These are phyloP conservation scores for Farysia itapuensis DNA, from an alignment of 1,284 basidiomycete genomes.

Conservation along the genomic window DNA sequence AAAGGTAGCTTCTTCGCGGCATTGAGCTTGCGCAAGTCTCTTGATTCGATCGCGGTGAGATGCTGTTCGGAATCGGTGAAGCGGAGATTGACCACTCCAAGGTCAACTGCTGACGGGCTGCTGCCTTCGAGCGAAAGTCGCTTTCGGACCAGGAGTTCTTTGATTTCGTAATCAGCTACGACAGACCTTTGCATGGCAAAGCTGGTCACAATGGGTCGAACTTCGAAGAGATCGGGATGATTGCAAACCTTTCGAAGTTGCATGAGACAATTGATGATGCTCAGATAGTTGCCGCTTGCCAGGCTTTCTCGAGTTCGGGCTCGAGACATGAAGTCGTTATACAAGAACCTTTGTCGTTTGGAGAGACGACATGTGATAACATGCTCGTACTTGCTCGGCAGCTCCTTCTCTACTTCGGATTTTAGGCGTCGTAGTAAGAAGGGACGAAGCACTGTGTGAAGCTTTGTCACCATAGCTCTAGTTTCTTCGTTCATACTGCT, in stretches of 20 bases:
- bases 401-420: slow-evolving; percentile 90
- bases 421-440: slow-evolving; percentile 93
- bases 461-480: slow-evolving; percentile 79
- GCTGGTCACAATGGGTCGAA: slow-evolving; percentile 87
- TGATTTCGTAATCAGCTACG: slow-evolving; percentile 81
- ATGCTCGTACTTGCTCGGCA: slow-evolving; percentile 93
- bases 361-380: slow-evolving; percentile 87
- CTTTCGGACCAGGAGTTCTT: slow-evolving; percentile 79
- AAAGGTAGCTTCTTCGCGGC: slow-evolving; percentile 70
- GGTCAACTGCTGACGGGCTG: slow-evolving; percentile 65
- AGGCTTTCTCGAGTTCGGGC: slow-evolving; percentile 84
- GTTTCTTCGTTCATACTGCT: slow-evolving; percentile 79
- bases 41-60: slow-evolving; percentile 64
- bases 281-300: slow-evolving; percentile 76
- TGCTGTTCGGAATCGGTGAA: slow-evolving; percentile 65
- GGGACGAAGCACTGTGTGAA: slow-evolving; percentile 88
- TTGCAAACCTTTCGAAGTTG: slow-evolving; percentile 78
- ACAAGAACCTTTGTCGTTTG: slow-evolving; percentile 91
- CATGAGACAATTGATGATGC: slow-evolving; percentile 94
- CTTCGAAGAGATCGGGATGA: slow-evolving; percentile 93
- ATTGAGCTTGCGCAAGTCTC: slow-evolving; percentile 71
- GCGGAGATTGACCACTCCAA: slow-evolving; percentile 70
- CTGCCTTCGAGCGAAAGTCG: slow-evolving; percentile 66
- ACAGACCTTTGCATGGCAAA: slow-evolving; percentile 83
- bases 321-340: slow-evolving; percentile 97